These are phyloP conservation scores for Hypoxylon sp. DNA, from an alignment of 2,329 filamentous ascomycete genomes.

Conservation along the genomic window DNA sequence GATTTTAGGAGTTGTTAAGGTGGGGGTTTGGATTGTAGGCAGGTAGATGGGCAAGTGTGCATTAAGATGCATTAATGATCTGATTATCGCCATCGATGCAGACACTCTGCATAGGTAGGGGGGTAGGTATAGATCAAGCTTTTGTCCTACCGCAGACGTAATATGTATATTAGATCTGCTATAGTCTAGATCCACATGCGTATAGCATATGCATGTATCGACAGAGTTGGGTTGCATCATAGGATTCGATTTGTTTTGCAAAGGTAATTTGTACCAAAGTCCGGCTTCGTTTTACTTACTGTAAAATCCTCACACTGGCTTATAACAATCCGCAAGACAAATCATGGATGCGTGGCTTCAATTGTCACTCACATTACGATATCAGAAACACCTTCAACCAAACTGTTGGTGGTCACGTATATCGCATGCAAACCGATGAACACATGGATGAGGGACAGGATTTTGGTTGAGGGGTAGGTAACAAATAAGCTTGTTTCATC, in stretches of 20 bases:
- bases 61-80: no score
- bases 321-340: no score
- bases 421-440: constrained; percentile 18
- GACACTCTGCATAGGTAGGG: constrained; percentile 10
- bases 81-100: constrained; percentile 29
- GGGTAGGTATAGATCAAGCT: constrained; percentile 11
- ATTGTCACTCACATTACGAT: constrained; percentile 6
- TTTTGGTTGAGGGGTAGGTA: constrained; percentile 2
- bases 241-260: constrained; percentile 29
- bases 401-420: constrained; percentile 11
- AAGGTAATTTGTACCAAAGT: constrained; percentile 3
- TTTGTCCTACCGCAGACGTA: constrained; percentile 1
- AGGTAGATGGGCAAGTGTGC: constrained; percentile 3
- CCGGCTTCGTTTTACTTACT: constrained; percentile 17
- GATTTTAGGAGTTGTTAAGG: constrained; percentile 3
- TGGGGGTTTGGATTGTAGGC: constrained; percentile 6
- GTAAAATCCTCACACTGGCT: no score
- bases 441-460: constrained; percentile 6
- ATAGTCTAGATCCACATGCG: constrained; percentile 1
- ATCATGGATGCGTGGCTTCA: constrained; percentile 7
- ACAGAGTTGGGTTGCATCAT: constrained; percentile 21
- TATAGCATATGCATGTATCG: constrained; percentile 5
- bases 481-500: constrained; percentile 21
- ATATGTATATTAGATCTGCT: background rate
- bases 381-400: constrained; percentile 17